Percentiles rank a stretch among this genome's conserved stretches.
These are phyloP conservation scores for Mortierella sp. DNA, from an alignment of 371 early-diverging fungal species.

Conservation along the genomic window DNA sequence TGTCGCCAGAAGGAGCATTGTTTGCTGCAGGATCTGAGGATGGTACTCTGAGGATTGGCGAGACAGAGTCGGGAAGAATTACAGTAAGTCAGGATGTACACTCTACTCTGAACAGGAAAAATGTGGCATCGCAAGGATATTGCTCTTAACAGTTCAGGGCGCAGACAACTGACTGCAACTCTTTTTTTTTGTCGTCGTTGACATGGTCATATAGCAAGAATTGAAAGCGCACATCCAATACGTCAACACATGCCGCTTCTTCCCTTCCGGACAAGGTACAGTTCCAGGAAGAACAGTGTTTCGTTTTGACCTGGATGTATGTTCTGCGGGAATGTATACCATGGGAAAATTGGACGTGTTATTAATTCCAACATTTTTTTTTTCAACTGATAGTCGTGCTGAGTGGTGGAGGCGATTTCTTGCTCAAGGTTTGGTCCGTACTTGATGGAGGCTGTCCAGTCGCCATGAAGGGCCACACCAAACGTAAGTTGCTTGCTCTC, in stretches of 20 bases:
- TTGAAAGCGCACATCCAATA: constrained; percentile 78
- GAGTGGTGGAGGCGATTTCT: constrained; percentile 79
- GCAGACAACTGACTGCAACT: not conserved
- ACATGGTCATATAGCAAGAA: constrained; percentile 53
- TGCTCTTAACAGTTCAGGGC: too few species aligned
- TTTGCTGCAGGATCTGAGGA: constrained; percentile 65
- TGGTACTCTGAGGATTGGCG: constrained; percentile 60
- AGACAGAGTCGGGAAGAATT: constrained; percentile 56
- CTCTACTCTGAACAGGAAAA: not conserved
- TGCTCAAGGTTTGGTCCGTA: constrained; percentile 80
- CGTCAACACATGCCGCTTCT: constrained; percentile 75
- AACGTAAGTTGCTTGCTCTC: constrained; percentile 52
- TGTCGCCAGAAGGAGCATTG: constrained; percentile 68
- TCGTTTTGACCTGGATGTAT: too few species aligned
- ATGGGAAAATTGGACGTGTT: not conserved
- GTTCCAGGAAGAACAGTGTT: not conserved
- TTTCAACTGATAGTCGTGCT: constrained; percentile 64
- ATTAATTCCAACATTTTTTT: not conserved
- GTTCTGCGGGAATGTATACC: not conserved
- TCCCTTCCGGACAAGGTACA: constrained; percentile 82
- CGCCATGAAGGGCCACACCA: constrained; percentile 77
- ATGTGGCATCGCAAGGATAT: not conserved
- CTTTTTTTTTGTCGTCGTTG: not conserved
- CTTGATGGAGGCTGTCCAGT: constrained; percentile 82
- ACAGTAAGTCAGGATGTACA: constrained; percentile 44